Conservation (phyloP, 2,329 filamentous ascomycete genomes). For the Sarocladiaceae sp. region DNA sequence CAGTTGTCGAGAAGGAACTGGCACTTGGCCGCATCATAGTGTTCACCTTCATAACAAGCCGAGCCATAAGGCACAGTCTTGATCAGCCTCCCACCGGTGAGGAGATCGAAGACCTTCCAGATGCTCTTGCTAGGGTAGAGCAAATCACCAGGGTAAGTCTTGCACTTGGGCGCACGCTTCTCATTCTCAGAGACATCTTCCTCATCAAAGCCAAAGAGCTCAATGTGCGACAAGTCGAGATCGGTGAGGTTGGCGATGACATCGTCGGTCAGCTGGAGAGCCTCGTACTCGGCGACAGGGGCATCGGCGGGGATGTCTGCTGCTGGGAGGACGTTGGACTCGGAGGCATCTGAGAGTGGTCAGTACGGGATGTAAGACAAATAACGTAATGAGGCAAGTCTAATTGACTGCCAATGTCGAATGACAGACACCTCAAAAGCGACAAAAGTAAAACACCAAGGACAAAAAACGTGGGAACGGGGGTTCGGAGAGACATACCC, state of each 20-base stretch:
- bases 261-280: constrained; percentile 29
- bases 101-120: constrained; percentile 30
- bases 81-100: constrained; percentile 27
- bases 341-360: not conserved
- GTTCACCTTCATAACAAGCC: constrained; percentile 24
- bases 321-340: constrained; percentile 16
- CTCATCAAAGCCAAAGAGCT: constrained; percentile 28
- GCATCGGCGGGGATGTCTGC: constrained; percentile 12
- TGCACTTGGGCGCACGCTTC: constrained; percentile 17
- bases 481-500: constrained; percentile 15
- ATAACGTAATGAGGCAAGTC: too few species aligned
- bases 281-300: constrained; percentile 18
- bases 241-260: constrained; percentile 26
- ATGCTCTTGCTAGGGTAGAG: constrained; percentile 20
- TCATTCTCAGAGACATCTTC: constrained; percentile 11
- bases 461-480: not conserved
- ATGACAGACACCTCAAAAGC: not conserved
- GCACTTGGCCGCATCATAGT: constrained; percentile 23
- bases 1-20: constrained; percentile 20
- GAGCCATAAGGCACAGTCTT: constrained; percentile 27
- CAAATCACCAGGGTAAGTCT: constrained; percentile 23
- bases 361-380: too few species aligned
- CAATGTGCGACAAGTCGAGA: constrained; percentile 23
- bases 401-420: too few species aligned
- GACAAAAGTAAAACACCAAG: not conserved